A percentile compares a stretch with the other conserved stretches of the same genome.
Conservation (phyloP, 2,329 filamentous ascomycete genomes). For the Beauveria sp. region DNA sequence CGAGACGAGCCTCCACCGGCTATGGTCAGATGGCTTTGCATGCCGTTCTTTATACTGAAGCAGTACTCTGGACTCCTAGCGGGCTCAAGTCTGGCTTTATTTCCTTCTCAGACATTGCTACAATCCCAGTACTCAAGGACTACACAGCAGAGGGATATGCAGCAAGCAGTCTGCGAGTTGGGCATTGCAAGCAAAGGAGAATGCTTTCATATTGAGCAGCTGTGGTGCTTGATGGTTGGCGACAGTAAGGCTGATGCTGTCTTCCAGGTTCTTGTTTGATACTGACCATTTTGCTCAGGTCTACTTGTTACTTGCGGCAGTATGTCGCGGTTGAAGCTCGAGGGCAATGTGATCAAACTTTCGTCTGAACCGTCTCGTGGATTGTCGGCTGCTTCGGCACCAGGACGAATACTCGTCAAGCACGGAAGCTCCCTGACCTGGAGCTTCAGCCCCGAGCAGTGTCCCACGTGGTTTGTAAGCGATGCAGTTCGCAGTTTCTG, state of each 20-base stretch:
- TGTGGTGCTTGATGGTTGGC: conserved; percentile 40
- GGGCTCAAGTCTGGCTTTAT: conserved; percentile 24
- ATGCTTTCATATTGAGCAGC: conserved; percentile 41
- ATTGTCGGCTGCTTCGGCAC: conserved; percentile 8
- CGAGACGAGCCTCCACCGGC: conserved; percentile 11
- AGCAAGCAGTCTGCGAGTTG: conserved; percentile 37
- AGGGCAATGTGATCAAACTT: conserved; percentile 25
- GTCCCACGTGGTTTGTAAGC: conserved; percentile 39
- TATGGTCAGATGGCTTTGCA: conserved; percentile 32
- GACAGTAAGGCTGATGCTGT: conserved; percentile 27
- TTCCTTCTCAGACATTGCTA: conserved; percentile 36
- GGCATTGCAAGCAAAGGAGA: conserved; percentile 25
- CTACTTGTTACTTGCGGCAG: conserved; percentile 36
- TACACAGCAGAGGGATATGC: conserved; percentile 33
- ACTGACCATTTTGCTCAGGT: conserved; percentile 15
- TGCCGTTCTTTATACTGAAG: conserved; percentile 41
- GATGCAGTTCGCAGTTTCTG: fast-evolving
- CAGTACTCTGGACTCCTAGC: conserved; percentile 32
- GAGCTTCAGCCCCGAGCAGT: conserved; percentile 31
- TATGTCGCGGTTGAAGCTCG: conserved; percentile 26
- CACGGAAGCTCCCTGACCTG: conserved; percentile 30
- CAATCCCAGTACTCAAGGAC: conserved; percentile 36
- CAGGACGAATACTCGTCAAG: conserved; percentile 26
- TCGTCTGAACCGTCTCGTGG: conserved; percentile 22
- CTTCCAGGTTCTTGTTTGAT: not conserved